Conservation (phyloP, 2,329 filamentous ascomycete species). For the Zymoseptoria passerinii region DNA sequence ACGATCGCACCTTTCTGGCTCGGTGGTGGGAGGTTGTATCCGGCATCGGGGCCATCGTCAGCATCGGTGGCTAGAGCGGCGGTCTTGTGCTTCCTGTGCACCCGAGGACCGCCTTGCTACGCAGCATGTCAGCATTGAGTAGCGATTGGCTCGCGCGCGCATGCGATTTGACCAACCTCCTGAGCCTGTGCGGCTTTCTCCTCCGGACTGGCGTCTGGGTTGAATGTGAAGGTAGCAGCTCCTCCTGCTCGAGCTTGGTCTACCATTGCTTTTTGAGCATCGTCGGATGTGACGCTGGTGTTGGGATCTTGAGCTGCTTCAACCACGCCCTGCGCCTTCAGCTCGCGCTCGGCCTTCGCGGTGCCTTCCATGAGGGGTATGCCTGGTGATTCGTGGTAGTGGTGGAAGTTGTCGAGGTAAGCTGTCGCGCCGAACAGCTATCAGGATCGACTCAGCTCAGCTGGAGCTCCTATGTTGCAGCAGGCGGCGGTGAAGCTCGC, state of each 20-base stretch:
- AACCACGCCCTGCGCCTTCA: slow-evolving; percentile 72
- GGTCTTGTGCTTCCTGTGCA: slow-evolving; percentile 49
- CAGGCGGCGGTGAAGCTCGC: not conserved
- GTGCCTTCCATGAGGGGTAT: not conserved
- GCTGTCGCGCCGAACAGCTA: not conserved
- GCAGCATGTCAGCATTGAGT: slow-evolving; percentile 11
- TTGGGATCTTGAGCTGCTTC: slow-evolving; percentile 68
- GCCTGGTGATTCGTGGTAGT: not conserved
- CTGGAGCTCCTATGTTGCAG: not conserved
- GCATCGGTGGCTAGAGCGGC: slow-evolving; percentile 71
- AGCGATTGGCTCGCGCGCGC: not conserved
- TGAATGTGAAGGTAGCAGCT: slow-evolving; percentile 71
- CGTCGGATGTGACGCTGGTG: slow-evolving; percentile 57
- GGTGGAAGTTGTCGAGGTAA: not conserved
- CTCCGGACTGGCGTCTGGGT: slow-evolving; percentile 74
- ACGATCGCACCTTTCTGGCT: slow-evolving; percentile 60
- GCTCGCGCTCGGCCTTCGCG: slow-evolving; percentile 42
- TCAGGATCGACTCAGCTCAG: not conserved
- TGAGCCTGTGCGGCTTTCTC: slow-evolving; percentile 74
- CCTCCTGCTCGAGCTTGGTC: slow-evolving; percentile 73
- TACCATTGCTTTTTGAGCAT: slow-evolving; percentile 65
- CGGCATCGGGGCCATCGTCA: slow-evolving; percentile 58
- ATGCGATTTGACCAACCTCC: slow-evolving; percentile 45
- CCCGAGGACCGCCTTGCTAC: slow-evolving; percentile 19
- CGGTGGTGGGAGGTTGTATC: slow-evolving; percentile 70